Percentiles rank a stretch among this genome's conserved stretches.
phyloP scores from a whole-genome alignment of 2,329 filamentous ascomycete genomes.

The Ramichloridium luteum region DNA sequence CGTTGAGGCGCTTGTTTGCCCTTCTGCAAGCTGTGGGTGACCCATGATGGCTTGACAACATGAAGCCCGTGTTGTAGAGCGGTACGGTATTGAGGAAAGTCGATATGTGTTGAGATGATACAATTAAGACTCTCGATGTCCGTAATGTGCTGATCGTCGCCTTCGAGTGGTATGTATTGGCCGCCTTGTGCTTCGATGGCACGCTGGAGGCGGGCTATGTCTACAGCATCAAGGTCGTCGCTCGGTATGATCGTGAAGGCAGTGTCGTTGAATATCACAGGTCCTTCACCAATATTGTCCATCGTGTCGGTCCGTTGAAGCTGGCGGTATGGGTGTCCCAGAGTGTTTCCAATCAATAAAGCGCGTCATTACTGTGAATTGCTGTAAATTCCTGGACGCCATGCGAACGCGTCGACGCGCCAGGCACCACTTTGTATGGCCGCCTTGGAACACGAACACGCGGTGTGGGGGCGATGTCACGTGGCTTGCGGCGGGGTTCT shows the following conservation, averaged over 20 bases:
- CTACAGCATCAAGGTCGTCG: slow-evolving; percentile 14
- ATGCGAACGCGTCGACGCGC: no score
- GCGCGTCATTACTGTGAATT: no score
- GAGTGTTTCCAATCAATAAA: no score
- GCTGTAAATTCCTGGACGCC: no score
- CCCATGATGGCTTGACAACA: slow-evolving; percentile 73
- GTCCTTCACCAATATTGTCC: background rate
- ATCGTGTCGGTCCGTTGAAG: no score
- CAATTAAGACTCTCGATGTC: slow-evolving; percentile 43
- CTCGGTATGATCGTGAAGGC: slow-evolving; percentile 34
- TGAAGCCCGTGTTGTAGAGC: slow-evolving; percentile 68
- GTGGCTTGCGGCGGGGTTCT: no score
- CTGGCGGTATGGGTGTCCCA: no score
- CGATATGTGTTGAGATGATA: slow-evolving; percentile 64
- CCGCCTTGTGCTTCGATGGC: slow-evolving; percentile 39
- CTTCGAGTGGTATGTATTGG: slow-evolving; percentile 30
- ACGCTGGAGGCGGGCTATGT: slow-evolving; percentile 30
- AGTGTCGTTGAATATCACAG: slow-evolving; percentile 27
- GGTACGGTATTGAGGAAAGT: slow-evolving; percentile 77
- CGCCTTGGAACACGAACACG: no score
- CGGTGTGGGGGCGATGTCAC: no score
- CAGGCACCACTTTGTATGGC: no score
- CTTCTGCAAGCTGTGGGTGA: slow-evolving; percentile 56
- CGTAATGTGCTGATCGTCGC: slow-evolving; percentile 23
- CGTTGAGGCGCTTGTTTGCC: slow-evolving; percentile 64